A percentile compares a stretch with the other conserved stretches of the same genome.
These are phyloP conservation scores for Lasiosphaeria hispida DNA, from an alignment of 495 filamentous ascomycete species.

Conservation along the genomic window DNA sequence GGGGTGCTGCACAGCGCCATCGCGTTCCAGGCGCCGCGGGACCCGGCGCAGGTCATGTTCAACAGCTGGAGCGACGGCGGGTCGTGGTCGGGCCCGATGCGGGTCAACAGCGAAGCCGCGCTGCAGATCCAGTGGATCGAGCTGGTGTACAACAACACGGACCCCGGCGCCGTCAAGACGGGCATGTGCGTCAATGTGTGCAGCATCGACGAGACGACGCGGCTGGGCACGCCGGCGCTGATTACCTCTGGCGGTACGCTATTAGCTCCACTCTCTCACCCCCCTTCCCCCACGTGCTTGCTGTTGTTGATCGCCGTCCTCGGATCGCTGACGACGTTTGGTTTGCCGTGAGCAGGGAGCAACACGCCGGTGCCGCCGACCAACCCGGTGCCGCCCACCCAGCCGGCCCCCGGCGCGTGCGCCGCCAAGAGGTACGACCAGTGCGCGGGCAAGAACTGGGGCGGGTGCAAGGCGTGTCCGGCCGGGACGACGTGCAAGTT, in stretches of 20 bases:
- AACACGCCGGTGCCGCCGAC: background rate
- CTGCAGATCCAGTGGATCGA: slow-evolving; percentile 75
- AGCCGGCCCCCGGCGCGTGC: slow-evolving; percentile 19
- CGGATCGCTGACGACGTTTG: background rate
- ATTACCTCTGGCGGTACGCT: slow-evolving; percentile 26
- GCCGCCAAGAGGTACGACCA: slow-evolving; percentile 39
- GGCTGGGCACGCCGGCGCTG: slow-evolving; percentile 35
- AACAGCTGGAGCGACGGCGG: slow-evolving; percentile 78
- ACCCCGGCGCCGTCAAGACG: slow-evolving; percentile 18
- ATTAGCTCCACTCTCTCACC: slow-evolving; percentile 6
- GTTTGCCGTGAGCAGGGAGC: background rate
- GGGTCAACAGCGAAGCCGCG: slow-evolving; percentile 51
- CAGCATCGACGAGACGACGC: slow-evolving; percentile 48
- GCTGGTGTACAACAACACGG: slow-evolving; percentile 63
- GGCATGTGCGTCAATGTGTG: slow-evolving; percentile 43
- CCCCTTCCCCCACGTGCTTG: slow-evolving; percentile 1
- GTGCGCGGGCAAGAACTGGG: slow-evolving; percentile 49
- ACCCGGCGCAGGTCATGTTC: slow-evolving; percentile 60
- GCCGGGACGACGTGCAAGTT: slow-evolving; percentile 42
- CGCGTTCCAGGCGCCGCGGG: slow-evolving; percentile 59
- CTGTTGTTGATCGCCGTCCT: background rate
- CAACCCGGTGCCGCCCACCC: slow-evolving; percentile 1
- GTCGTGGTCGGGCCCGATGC: slow-evolving; percentile 69
- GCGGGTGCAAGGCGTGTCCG: slow-evolving; percentile 44
- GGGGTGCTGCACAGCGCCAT: slow-evolving; percentile 53